These are phyloP conservation scores for Trichoderma asperelloides DNA, from an alignment of 495 filamentous ascomycete species.

Conservation along the genomic window DNA sequence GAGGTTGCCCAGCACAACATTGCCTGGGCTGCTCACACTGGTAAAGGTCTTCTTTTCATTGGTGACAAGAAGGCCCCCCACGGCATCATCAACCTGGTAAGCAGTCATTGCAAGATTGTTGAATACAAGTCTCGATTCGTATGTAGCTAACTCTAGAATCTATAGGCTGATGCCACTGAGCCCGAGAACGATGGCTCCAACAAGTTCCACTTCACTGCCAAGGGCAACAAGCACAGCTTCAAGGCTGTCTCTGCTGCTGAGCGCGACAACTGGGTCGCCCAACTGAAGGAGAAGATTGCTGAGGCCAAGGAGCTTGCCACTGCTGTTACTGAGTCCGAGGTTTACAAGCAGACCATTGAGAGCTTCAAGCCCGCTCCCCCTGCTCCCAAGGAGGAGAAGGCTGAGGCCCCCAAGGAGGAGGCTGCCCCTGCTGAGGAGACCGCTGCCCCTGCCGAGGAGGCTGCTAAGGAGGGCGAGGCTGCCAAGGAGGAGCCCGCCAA, in stretches of 20 bases:
- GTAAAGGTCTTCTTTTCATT: conserved; percentile 91
- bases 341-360: conserved; percentile 70
- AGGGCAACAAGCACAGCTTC: conserved; percentile 85
- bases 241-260: conserved; percentile 64
- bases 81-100: conserved; percentile 78
- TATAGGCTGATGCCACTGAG: conserved; percentile 74
- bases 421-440: conserved; percentile 33
- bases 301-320: conserved; percentile 70
- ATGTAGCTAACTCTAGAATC: conserved; percentile 15
- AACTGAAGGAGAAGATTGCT: conserved; percentile 62
- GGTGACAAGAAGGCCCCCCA: conserved; percentile 70
- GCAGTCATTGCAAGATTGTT: conserved; percentile 16
- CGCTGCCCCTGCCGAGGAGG: conserved; percentile 24
- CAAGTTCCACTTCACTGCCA: conserved; percentile 77
- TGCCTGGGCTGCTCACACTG: conserved; percentile 85
- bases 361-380: conserved; percentile 58
- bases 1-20: conserved; percentile 68
- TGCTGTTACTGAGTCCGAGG: conserved; percentile 58
- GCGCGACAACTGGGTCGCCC: conserved; percentile 83
- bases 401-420: conserved; percentile 41
- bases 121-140: neutral
- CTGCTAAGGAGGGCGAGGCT: conserved; percentile 31
- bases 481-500: conserved; percentile 25
- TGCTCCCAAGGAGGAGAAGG: conserved; percentile 38
- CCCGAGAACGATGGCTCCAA: conserved; percentile 59